Conservation (phyloP, 257 asterid genomes). For the Primulina huaijiensis region DNA sequence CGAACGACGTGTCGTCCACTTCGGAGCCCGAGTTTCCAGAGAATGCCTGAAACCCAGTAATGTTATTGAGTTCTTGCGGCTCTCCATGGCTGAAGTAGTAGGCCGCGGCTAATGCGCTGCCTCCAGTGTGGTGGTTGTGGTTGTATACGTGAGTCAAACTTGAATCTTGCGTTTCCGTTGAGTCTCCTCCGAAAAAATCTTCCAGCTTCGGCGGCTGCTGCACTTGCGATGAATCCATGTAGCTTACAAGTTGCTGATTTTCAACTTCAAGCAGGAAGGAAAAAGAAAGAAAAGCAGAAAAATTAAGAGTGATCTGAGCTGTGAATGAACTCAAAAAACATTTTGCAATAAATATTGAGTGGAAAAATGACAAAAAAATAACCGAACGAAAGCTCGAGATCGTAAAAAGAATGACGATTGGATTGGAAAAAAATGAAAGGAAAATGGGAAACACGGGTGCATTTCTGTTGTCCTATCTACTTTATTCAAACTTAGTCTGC, state of each 20-base stretch:
- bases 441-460: constrained; percentile 37
- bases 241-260: constrained; percentile 28
- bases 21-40: constrained; percentile 84
- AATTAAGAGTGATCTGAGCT: constrained; percentile 19
- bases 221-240: constrained; percentile 49
- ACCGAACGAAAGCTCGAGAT: constrained; percentile 6
- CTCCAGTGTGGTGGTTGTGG: constrained; percentile 26
- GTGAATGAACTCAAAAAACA: constrained; percentile 9
- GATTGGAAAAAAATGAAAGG: constrained; percentile 25
- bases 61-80: constrained; percentile 54
- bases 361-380: constrained; percentile 23
- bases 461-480: constrained; percentile 44
- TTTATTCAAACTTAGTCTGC: constrained; percentile 41
- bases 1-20: constrained; percentile 70
- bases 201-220: constrained; percentile 75
- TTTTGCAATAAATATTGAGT: constrained; percentile 13
- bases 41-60: constrained; percentile 62
- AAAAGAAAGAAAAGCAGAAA: neutral
- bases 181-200: constrained; percentile 80
- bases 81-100: constrained; percentile 36
- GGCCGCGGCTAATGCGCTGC: constrained; percentile 27
- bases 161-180: constrained; percentile 66
- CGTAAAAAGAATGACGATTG: constrained; percentile 3
- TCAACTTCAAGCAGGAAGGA: constrained; percentile 22
- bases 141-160: constrained; percentile 72